These are phyloP conservation scores for Populus deltoides DNA, from an alignment of 345 rosid genomes.

Conservation along the genomic window DNA sequence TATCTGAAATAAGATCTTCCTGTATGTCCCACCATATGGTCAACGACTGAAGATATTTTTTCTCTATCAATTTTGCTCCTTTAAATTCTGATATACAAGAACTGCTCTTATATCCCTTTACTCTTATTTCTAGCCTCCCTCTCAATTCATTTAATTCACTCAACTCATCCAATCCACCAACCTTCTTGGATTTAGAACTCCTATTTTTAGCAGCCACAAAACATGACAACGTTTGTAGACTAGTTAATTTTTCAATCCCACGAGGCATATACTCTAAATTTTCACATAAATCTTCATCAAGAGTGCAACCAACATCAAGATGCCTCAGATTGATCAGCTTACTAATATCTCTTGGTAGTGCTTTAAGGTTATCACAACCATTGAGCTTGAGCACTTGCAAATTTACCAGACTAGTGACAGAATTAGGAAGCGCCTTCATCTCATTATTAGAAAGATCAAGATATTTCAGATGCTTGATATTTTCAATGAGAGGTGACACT, in stretches of 20 bases:
- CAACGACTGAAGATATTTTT: neutral
- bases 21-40: neutral
- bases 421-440: slow-evolving; percentile 6
- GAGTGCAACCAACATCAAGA: neutral
- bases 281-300: neutral
- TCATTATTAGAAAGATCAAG: slow-evolving; percentile 11
- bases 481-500: neutral
- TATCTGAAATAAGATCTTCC: neutral
- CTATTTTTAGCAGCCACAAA: neutral
- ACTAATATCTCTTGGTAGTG: neutral
- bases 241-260: neutral
- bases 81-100: neutral
- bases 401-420: slow-evolving; percentile 2
- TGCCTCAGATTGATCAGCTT: slow-evolving; percentile 4
- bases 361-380: neutral
- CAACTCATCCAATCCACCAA: neutral
- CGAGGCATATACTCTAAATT: neutral
- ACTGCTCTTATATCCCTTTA: no score
- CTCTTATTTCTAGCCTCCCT: neutral
- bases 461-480: slow-evolving; percentile 17
- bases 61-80: neutral
- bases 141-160: neutral
- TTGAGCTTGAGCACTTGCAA: slow-evolving; percentile 10
- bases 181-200: neutral
- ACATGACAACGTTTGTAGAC: neutral